Evolutionary conservation across 768 basidiomycete genomes (phyloP).

Genomic region (Termitomyces sp.): DNA sequence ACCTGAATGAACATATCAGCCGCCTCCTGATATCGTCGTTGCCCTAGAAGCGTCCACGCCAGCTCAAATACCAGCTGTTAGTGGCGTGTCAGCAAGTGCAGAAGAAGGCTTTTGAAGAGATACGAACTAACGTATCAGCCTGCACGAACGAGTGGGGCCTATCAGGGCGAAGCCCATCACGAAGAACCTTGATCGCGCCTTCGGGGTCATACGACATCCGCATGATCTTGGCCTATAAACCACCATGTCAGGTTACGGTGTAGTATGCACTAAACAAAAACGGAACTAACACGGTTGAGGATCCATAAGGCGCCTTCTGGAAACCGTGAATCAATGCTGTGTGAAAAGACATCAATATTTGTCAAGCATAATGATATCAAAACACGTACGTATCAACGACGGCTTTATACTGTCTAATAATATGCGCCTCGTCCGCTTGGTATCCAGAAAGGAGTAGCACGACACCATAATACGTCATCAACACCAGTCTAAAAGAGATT

Average conservation of each 20-base stretch:
- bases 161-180: slow-evolving; percentile 49
- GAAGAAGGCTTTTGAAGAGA: not conserved
- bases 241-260: not conserved
- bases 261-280: too few relatives aligned
- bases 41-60: slow-evolving; percentile 66
- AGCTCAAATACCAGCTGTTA: slow-evolving; percentile 66
- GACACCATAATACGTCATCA: slow-evolving; percentile 78
- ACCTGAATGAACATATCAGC: slow-evolving; percentile 61
- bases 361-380: not conserved
- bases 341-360: not conserved
- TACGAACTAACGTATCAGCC: slow-evolving; percentile 64
- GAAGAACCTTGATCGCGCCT: slow-evolving; percentile 59
- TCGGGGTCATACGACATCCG: slow-evolving; percentile 35
- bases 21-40: slow-evolving; percentile 59
- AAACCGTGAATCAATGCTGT: slow-evolving; percentile 49
- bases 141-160: slow-evolving; percentile 55
- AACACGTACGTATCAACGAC: slow-evolving; percentile 57
- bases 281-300: slow-evolving; percentile 51
- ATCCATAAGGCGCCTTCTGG: slow-evolving; percentile 71
- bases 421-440: slow-evolving; percentile 65
- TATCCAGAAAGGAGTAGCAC: slow-evolving; percentile 68
- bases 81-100: not conserved
- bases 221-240: not conserved
- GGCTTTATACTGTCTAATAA: slow-evolving; percentile 53
- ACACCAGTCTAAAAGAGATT: slow-evolving; percentile 42